Evolutionary conservation across 169 alveolate genomes (phyloP).

Genomic region (Plasmodium sp.): DNA sequence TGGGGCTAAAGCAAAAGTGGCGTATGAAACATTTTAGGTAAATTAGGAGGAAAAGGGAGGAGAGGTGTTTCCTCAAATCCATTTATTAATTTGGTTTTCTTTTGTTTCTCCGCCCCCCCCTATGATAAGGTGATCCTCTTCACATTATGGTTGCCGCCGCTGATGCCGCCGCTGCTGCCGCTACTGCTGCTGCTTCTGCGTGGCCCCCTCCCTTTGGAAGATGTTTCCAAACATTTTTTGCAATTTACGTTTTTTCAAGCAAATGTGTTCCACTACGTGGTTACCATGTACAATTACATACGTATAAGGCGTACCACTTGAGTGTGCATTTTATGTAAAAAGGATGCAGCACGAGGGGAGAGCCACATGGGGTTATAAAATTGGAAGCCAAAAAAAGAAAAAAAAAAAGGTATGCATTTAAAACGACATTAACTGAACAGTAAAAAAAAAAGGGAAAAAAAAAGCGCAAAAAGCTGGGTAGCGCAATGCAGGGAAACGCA

Average conservation of each 20-base stretch:
- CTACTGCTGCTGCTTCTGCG: neutral
- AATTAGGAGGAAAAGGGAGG: slow-evolving; percentile 9
- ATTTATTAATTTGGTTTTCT: slow-evolving; percentile 15
- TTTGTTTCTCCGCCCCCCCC: neutral
- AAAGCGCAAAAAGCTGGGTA: neutral
- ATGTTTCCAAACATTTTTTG: neutral
- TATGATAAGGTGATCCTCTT: neutral
- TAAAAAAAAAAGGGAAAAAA: neutral
- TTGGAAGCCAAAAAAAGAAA: neutral
- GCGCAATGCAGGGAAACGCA: neutral
- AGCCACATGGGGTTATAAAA: neutral
- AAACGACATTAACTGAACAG: neutral
- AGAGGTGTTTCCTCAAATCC: slow-evolving; percentile 50
- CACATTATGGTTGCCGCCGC: neutral
- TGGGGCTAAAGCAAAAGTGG: slow-evolving; percentile 15
- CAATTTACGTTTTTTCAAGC: neutral
- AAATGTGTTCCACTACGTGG: neutral
- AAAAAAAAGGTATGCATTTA: neutral
- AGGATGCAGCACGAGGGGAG: neutral
- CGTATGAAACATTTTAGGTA: slow-evolving; percentile 6
- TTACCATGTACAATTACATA: neutral
- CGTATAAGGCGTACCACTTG: neutral
- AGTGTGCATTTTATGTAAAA: neutral
- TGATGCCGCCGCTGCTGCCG: neutral
- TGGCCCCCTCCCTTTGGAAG: neutral